Base-by-base conservation (phyloP, 1,284 basidiomycete species). In the Meripilus lineatus region DNA sequence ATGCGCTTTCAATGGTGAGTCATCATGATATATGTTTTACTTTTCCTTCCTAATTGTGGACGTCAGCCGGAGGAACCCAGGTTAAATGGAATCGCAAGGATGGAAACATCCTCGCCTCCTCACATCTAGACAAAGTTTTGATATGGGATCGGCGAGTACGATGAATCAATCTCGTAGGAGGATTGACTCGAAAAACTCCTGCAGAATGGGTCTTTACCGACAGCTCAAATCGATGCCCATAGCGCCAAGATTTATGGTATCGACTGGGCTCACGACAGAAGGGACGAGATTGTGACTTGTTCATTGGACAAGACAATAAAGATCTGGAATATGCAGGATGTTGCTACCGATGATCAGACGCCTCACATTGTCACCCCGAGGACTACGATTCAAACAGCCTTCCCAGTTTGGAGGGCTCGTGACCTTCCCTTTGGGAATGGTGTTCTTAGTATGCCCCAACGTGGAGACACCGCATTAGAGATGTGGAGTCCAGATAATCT, bases 71-170 rank as follows among this genome's bases (percentile, higher is more conserved):
- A n/a, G 89, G 87, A 0, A 96, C 93, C 0, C 93, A 97, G 64
- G 90, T 96, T 46, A 96, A 96, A 65, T 97, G 92, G 90, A 96
- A 94, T 58, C 75, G 89, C 11, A 80, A 85, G 55, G 84, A 94
- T 54, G 76, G 82, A 5, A 83, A 95, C 52, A 68, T 94, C 4
- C 70, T 97, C 1, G 93, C 93, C 0, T 93, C 90, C 2, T 84
- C 91, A 1, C 93, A 96, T 58, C 75, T 80, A 44, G 85, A 88
- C 50, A 76, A 87, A 52, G 86, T 94, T 1, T 65, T 90, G 34
- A 81, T 93, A 24, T 93, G 91, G 91, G 91, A 94, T 58, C 77
- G 87, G 48, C 75, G 91, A 49, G 89, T 90, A 52, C 42, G n/a
- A n/a, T n/a, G n/a, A n/a, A n/a, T n/a, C n/a, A n/a, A n/a, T n/a